Evolutionary conservation across 2,329 filamentous ascomycete species (phyloP).

Genomic region (Dryadomyces sulphureus): DNA sequence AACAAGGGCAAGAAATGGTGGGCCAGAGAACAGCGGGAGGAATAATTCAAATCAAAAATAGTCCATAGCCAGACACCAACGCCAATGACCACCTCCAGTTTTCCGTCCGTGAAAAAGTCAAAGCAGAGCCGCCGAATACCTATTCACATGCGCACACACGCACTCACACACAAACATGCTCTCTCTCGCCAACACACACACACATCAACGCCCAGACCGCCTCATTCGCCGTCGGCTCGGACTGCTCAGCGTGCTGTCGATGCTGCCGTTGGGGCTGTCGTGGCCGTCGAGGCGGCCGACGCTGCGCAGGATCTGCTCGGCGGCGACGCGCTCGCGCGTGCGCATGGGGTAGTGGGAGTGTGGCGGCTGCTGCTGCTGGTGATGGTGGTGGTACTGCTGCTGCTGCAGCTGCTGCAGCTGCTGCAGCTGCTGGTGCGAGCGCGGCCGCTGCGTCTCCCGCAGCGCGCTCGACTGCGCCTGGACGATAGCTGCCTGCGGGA

Average conservation of each 20-base stretch:
- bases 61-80: too few species aligned
- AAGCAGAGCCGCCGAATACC: too few species aligned
- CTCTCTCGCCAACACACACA: too few species aligned
- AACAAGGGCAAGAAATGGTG: too few species aligned
- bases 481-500: slow-evolving; percentile 2
- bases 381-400: slow-evolving; percentile 18
- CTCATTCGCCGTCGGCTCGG: background rate
- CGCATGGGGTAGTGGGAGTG: too few species aligned
- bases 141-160: too few species aligned
- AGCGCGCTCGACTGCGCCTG: slow-evolving; percentile 23
- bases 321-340: background rate
- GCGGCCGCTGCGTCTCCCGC: slow-evolving; percentile 19
- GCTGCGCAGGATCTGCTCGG: slow-evolving; percentile 2
- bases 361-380: slow-evolving; percentile 10
- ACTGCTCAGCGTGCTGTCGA: background rate
- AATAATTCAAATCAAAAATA: too few species aligned
- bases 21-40: too few species aligned
- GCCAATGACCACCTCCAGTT: too few species aligned
- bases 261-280: background rate
- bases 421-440: slow-evolving; percentile 17
- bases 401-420: slow-evolving; percentile 9
- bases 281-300: slow-evolving; percentile 1
- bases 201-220: background rate
- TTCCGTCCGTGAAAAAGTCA: too few species aligned
- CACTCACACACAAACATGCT: too few species aligned